Percentiles rank a stretch among this genome's conserved stretches.
Evolutionary conservation across 2,329 filamentous ascomycete genomes (phyloP).

Genomic region (Penicillium sp.): DNA sequence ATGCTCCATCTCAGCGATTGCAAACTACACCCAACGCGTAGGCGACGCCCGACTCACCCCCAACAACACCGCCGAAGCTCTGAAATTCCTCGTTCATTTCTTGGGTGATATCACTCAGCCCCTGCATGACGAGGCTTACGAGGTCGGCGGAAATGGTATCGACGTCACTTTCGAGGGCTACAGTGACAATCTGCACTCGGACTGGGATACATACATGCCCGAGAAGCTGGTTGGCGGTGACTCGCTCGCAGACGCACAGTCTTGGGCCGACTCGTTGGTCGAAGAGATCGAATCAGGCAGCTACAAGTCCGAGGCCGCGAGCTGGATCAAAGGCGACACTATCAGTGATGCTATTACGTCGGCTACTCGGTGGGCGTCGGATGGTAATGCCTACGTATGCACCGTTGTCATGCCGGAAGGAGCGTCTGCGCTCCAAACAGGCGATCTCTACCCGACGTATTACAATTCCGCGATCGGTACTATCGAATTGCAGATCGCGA

Average conservation of each 20-base stretch:
- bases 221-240: slow-evolving; percentile 63
- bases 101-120: slow-evolving; percentile 77
- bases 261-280: slow-evolving; percentile 25
- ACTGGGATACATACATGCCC: slow-evolving; percentile 72
- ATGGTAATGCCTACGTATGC: slow-evolving; percentile 69
- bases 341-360: slow-evolving; percentile 58
- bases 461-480: slow-evolving; percentile 52
- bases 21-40: slow-evolving; percentile 47
- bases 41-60: slow-evolving; percentile 30
- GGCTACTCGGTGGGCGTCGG: slow-evolving; percentile 64
- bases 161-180: slow-evolving; percentile 61
- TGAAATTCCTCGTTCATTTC: slow-evolving; percentile 53
- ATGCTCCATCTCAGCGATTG: slow-evolving; percentile 56
- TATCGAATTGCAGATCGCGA: slow-evolving; percentile 66
- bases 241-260: slow-evolving; percentile 38
- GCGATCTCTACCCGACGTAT: slow-evolving; percentile 65
- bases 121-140: slow-evolving; percentile 63
- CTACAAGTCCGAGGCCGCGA: slow-evolving; percentile 52
- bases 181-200: slow-evolving; percentile 67
- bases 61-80: slow-evolving; percentile 44
- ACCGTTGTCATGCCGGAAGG: slow-evolving; percentile 66
- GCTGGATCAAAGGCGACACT: slow-evolving; percentile 62
- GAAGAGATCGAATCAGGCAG: slow-evolving; percentile 29
- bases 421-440: slow-evolving; percentile 56
- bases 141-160: slow-evolving; percentile 69